A percentile compares a stretch with the other conserved stretches of the same genome.
These are phyloP conservation scores for Evansstolkia leycettana DNA, from an alignment of 495 filamentous ascomycete species.

Conservation along the genomic window DNA sequence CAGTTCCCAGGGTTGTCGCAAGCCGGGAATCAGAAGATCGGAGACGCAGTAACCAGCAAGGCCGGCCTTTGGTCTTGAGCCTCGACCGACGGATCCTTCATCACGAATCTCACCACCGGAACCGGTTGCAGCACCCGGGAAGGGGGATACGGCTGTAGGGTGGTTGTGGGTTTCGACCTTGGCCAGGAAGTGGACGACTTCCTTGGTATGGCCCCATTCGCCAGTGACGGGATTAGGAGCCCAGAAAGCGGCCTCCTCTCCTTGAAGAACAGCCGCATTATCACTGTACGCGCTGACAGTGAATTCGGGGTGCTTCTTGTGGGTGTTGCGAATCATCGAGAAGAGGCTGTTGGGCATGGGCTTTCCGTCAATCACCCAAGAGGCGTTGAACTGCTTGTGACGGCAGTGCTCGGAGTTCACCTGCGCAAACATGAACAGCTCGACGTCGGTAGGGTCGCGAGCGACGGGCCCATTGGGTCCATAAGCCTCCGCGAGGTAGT, in stretches of 20 bases:
- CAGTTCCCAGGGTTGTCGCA: slow-evolving; percentile 75
- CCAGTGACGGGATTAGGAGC: slow-evolving; percentile 74
- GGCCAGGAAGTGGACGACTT: slow-evolving; percentile 74
- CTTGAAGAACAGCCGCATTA: slow-evolving; percentile 87
- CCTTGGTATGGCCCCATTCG: slow-evolving; percentile 78
- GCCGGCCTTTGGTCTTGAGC: slow-evolving; percentile 87
- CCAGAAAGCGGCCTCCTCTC: slow-evolving; percentile 65
- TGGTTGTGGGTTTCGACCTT: slow-evolving; percentile 99
- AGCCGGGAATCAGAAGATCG: slow-evolving; percentile 75
- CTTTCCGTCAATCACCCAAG: slow-evolving; percentile 91
- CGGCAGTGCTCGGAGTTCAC: slow-evolving; percentile 56
- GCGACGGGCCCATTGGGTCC: slow-evolving; percentile 53
- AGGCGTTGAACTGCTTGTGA: slow-evolving; percentile 86
- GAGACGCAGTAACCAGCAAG: slow-evolving; percentile 90
- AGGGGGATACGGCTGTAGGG: slow-evolving; percentile 87
- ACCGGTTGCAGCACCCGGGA: slow-evolving; percentile 76
- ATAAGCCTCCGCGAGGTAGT: slow-evolving; percentile 85
- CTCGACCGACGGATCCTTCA: slow-evolving; percentile 86
- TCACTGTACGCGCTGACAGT: slow-evolving; percentile 94
- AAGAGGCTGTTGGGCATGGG: slow-evolving; percentile 71
- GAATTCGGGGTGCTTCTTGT: slow-evolving; percentile 60
- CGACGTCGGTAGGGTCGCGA: slow-evolving; percentile 73
- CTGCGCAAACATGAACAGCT: slow-evolving; percentile 98
- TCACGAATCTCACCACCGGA: slow-evolving; percentile 93
- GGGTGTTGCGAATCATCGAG: slow-evolving; percentile 90